These are phyloP conservation scores for Populus tremula DNA, from an alignment of 345 rosid species.

Conservation along the genomic window DNA sequence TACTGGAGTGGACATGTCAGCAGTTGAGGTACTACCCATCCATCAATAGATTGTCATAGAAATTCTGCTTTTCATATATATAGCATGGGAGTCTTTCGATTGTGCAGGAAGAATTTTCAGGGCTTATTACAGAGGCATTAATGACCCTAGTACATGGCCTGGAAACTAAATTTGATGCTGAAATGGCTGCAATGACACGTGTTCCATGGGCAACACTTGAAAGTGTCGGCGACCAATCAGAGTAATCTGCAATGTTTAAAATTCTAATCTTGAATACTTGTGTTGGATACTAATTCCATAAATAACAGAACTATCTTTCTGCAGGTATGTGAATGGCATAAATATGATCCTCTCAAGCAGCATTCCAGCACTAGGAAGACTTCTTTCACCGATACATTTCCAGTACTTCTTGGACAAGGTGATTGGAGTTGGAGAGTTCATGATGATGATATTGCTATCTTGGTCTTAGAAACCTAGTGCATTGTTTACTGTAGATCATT, in stretches of 20 bases:
- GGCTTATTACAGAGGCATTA: slow-evolving; percentile 81
- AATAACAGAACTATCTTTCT: slow-evolving; percentile 29
- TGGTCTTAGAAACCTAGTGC: neutral
- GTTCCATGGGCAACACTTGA: slow-evolving; percentile 96
- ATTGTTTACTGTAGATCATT: no score
- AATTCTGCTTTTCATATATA: slow-evolving; percentile 20
- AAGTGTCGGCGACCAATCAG: slow-evolving; percentile 97
- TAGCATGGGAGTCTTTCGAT: slow-evolving; percentile 12
- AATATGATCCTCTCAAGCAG: slow-evolving; percentile 55
- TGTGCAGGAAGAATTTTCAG: slow-evolving; percentile 94
- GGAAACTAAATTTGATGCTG: slow-evolving; percentile 92
- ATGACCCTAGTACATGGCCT: slow-evolving; percentile 88
- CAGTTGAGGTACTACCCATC: slow-evolving; percentile 67
- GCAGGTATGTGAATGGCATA: slow-evolving; percentile 72
- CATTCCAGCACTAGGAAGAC: slow-evolving; percentile 63
- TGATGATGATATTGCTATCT: neutral
- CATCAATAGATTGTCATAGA: slow-evolving; percentile 3
- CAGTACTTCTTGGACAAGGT: slow-evolving; percentile 88
- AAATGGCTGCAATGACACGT: slow-evolving; percentile 96
- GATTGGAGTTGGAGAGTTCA: neutral
- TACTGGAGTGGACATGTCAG: slow-evolving; percentile 82
- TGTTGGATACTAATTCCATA: neutral
- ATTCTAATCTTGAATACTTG: neutral
- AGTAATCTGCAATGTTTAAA: slow-evolving; percentile 36
- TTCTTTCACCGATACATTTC: slow-evolving; percentile 63